Percentiles rank a stretch among this genome's conserved stretches.
These are phyloP conservation scores for Penicillium chermesinum DNA, from an alignment of 495 filamentous ascomycete genomes.

Conservation along the genomic window DNA sequence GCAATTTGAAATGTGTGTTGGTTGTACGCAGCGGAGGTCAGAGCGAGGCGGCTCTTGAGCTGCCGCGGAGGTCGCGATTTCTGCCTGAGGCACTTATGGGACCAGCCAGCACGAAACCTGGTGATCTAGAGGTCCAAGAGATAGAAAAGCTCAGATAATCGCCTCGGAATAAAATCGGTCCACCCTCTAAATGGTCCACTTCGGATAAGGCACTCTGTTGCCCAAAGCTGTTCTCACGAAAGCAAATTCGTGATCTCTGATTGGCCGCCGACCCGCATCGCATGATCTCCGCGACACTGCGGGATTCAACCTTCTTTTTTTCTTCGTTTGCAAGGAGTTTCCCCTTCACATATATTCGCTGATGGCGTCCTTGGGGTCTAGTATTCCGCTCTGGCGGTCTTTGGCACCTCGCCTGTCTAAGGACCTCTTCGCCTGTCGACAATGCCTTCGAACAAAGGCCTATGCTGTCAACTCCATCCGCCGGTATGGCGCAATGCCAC, in stretches of 20 bases:
- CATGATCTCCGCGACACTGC: conserved; percentile 10
- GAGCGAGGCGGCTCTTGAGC: conserved; percentile 7
- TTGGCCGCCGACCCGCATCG: conserved; percentile 19
- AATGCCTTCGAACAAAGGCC: conserved; percentile 49
- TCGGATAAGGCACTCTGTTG: background rate
- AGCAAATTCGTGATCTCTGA: conserved; percentile 23
- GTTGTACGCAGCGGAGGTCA: conserved; percentile 6
- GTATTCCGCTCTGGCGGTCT: conserved; percentile 30
- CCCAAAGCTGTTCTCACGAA: background rate
- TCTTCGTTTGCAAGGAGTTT: conserved; percentile 3
- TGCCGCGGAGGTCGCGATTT: conserved; percentile 1
- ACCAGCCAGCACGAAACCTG: background rate
- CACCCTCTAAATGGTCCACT: background rate
- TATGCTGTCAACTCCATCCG: conserved; percentile 33
- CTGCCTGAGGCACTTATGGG: conserved; percentile 19
- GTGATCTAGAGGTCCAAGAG: background rate
- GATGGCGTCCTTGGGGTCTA: conserved; percentile 37
- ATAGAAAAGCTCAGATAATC: background rate
- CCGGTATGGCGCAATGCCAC: conserved; percentile 25
- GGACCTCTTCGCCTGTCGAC: conserved; percentile 56
- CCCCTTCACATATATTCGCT: conserved; percentile 8
- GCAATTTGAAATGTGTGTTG: conserved; percentile 1
- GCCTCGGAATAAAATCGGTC: background rate
- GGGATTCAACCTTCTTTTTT: conserved; percentile 11
- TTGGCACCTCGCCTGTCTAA: conserved; percentile 47